phyloP scores from a whole-genome alignment of 768 basidiomycete genomes.

The Mycena latifolia region DNA sequence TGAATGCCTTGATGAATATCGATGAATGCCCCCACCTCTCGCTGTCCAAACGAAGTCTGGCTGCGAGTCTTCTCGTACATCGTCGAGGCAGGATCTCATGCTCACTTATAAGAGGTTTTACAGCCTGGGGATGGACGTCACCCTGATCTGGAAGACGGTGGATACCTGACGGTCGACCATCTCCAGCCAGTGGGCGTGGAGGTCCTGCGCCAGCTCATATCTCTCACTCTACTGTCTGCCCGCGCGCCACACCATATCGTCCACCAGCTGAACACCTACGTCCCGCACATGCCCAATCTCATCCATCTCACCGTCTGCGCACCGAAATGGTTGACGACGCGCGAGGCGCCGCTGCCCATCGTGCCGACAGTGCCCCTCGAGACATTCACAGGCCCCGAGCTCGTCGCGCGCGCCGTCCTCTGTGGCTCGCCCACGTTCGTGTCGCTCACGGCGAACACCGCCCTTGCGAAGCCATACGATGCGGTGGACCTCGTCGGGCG shows the following conservation, averaged over 20 bases:
- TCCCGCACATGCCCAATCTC: background rate
- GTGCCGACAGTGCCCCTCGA: background rate
- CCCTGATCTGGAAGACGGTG: background rate
- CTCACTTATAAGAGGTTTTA: slow-evolving; percentile 2
- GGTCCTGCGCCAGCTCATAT: background rate
- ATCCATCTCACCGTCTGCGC: background rate
- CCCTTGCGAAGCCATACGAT: background rate
- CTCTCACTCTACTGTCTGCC: background rate
- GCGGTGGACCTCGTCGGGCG: slow-evolving; percentile 4
- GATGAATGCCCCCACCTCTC: too few relatives aligned
- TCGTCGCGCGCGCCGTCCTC: background rate
- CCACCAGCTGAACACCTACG: background rate
- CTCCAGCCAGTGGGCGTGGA: background rate
- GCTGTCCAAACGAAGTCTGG: too few relatives aligned
- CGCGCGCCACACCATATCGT: background rate
- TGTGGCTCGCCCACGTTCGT: background rate
- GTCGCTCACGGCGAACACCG: background rate
- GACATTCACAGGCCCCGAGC: slow-evolving; percentile 4
- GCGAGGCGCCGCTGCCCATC: background rate
- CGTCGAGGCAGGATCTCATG: background rate
- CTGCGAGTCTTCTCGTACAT: slow-evolving; percentile 6
- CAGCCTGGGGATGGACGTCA: slow-evolving; percentile 7
- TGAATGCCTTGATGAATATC: too few relatives aligned
- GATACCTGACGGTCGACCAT: background rate
- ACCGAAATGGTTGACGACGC: background rate